Evolutionary conservation across 768 basidiomycete genomes (phyloP).

Genomic region (Austroboletus eburneus): DNA sequence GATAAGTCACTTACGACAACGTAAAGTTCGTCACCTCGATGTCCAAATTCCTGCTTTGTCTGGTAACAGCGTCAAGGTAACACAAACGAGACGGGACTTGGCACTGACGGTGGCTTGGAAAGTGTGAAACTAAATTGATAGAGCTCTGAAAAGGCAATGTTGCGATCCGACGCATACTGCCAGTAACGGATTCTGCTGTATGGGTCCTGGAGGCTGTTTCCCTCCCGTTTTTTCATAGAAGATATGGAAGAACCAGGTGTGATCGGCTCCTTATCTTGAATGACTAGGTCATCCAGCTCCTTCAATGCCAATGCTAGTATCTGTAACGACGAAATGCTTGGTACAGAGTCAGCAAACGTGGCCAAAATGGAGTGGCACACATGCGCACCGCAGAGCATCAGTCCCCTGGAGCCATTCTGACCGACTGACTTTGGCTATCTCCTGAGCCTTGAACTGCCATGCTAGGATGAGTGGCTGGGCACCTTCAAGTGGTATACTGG

Average conservation of each 20-base stretch:
- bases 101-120: conserved; percentile 66
- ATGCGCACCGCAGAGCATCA: conserved; percentile 36
- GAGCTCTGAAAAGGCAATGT: conserved; percentile 55
- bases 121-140: conserved; percentile 70
- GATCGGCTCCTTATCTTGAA: conserved; percentile 41
- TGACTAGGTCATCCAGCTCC: conserved; percentile 63
- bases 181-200: conserved; percentile 56
- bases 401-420: conserved; percentile 69
- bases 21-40: conserved; percentile 59
- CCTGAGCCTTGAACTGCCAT: conserved; percentile 67
- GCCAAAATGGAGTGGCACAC: conserved; percentile 12
- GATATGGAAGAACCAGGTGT: conserved; percentile 18
- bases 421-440: conserved; percentile 69
- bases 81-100: background rate
- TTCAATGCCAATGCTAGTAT: conserved; percentile 46
- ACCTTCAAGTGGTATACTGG: conserved; percentile 70
- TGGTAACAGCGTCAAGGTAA: conserved; percentile 24
- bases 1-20: background rate
- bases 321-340: conserved; percentile 49
- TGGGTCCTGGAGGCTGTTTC: conserved; percentile 29
- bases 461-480: conserved; percentile 66
- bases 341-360: conserved; percentile 1
- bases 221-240: conserved; percentile 33
- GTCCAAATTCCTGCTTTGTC: conserved; percentile 71
- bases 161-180: conserved; percentile 44